Conservation (phyloP, 345 rosid genomes). For the Populus tremula region DNA sequence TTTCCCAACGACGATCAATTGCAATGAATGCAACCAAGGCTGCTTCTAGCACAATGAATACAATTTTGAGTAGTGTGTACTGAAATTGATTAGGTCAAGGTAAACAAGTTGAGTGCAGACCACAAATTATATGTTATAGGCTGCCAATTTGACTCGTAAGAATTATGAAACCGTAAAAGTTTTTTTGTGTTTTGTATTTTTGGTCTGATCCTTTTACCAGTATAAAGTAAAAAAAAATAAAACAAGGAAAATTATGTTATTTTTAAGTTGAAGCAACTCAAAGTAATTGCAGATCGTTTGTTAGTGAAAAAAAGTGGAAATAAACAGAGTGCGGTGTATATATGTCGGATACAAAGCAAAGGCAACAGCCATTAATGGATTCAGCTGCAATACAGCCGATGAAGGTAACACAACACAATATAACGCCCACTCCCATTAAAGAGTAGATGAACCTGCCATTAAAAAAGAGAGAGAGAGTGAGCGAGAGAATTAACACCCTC, state of each 20-base stretch:
- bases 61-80: slow-evolving; percentile 66
- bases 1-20: slow-evolving; percentile 76
- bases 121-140: neutral
- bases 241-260: neutral
- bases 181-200: neutral
- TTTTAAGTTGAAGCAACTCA: neutral
- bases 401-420: slow-evolving; percentile 59
- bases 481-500: slow-evolving; percentile 10
- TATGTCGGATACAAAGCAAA: slow-evolving; percentile 89
- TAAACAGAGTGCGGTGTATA: neutral
- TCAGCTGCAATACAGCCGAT: slow-evolving; percentile 95
- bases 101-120: neutral
- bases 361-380: slow-evolving; percentile 76
- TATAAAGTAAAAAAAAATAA: neutral
- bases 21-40: slow-evolving; percentile 75
- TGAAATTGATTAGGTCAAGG: slow-evolving; percentile 39
- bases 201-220: neutral
- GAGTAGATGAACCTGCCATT: slow-evolving; percentile 89
- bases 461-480: slow-evolving; percentile 24
- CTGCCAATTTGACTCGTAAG: neutral
- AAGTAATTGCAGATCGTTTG: neutral
- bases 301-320: neutral
- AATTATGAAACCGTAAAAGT: neutral
- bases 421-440: slow-evolving; percentile 82
- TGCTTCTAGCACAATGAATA: slow-evolving; percentile 66